Conservation (phyloP, 2,329 filamentous ascomycete genomes). For the Fusarium agapanthi region DNA sequence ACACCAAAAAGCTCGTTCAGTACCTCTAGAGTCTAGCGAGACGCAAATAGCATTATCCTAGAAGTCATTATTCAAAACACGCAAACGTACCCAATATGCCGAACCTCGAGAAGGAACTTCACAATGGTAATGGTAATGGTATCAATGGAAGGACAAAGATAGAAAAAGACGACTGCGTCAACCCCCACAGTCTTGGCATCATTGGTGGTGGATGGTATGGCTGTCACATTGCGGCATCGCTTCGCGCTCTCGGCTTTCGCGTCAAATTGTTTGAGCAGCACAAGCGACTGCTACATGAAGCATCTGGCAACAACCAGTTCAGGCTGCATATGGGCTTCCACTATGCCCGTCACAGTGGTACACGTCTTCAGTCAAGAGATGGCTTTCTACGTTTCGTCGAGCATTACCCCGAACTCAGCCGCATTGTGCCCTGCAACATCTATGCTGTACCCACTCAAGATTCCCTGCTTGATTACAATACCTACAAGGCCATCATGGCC, state of each 20-base stretch:
- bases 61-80: no score
- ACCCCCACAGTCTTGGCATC: not conserved
- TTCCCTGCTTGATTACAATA: not conserved
- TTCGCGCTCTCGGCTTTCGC: not conserved
- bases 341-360: slow-evolving; percentile 3
- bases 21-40: not conserved
- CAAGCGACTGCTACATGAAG: not conserved
- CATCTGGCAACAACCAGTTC: slow-evolving; percentile 6
- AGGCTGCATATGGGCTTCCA: slow-evolving; percentile 2
- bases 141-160: not conserved
- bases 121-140: not conserved
- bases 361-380: not conserved
- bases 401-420: not conserved
- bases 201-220: slow-evolving; percentile 3
- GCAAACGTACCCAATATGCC: not conserved
- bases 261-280: slow-evolving; percentile 1
- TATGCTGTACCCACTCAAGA: not conserved
- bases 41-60: not conserved
- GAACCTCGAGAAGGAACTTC: not conserved
- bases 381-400: not conserved
- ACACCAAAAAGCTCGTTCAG: not conserved
- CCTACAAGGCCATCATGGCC: not conserved
- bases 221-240: not conserved
- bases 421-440: not conserved
- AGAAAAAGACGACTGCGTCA: not conserved